These are phyloP conservation scores for Stemphylium lycopersici DNA, from an alignment of 2,329 filamentous ascomycete species.

Conservation along the genomic window DNA sequence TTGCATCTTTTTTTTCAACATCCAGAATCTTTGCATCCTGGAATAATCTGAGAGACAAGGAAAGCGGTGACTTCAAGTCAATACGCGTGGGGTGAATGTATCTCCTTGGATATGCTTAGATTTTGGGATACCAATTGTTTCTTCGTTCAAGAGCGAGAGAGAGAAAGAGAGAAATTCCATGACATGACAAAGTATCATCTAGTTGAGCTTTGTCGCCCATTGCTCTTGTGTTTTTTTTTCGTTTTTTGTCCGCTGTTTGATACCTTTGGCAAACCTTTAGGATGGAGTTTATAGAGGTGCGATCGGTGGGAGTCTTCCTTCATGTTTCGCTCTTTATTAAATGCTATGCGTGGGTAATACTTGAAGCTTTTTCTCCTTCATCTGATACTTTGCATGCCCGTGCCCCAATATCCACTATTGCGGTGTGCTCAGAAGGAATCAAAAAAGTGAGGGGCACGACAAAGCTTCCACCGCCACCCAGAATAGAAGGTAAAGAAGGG, in stretches of 20 bases:
- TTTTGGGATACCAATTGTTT: conserved; percentile 25
- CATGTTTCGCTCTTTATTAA: too few relatives aligned
- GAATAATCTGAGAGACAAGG: conserved; percentile 4
- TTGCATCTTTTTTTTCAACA: conserved; percentile 1
- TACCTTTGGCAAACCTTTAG: conserved; percentile 26
- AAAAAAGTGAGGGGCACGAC: conserved; percentile 1
- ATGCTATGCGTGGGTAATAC: too few relatives aligned
- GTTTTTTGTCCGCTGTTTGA: conserved; percentile 8
- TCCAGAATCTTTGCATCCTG: conserved; percentile 10
- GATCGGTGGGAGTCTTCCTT: too few relatives aligned
- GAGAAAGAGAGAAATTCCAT: neutral
- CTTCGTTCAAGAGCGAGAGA: conserved; percentile 12
- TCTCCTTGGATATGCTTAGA: conserved; percentile 22
- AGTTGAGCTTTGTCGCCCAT: conserved; percentile 3
- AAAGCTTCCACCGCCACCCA: too few relatives aligned
- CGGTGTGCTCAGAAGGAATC: too few relatives aligned
- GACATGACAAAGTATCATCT: conserved; percentile 10
- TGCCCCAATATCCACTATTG: too few relatives aligned
- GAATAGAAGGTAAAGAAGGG: neutral
- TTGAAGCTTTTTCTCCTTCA: too few relatives aligned
- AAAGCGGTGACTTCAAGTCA: conserved; percentile 3
- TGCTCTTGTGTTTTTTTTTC: neutral
- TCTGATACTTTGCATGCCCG: too few relatives aligned
- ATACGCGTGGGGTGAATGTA: conserved; percentile 4
- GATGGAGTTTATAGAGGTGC: conserved; percentile 42